Base-by-base conservation (phyloP, 371 early-diverging fungal species). In the Saksenaea oblongispora region DNA sequence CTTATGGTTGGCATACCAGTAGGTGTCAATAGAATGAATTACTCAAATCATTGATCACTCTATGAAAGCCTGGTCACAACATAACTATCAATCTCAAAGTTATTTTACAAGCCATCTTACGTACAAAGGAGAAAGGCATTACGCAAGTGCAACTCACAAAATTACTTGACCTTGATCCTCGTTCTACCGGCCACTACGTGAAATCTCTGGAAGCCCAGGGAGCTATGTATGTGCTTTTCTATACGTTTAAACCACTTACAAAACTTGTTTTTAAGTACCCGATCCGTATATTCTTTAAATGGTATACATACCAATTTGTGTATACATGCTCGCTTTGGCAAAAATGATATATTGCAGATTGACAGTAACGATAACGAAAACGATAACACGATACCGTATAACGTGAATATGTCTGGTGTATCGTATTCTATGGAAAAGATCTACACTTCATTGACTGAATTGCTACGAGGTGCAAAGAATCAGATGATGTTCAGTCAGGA, bases 171-270 rank as follows among this genome's bases (percentile, higher is more conserved):
- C n/a, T 75, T 13, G 80, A 80, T 53, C 27, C 65, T 58, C 66
- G 80, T 17, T 76, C 80, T 1, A 67, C 80, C n/a, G 80, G 80
- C 1, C 77, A 76, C 56, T 76, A 76, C 61, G 69, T 65, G 4
- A 76, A 76, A 58, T 41, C 64, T 3, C 26, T 80, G 36, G 77
- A 74, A 26, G 65, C 75, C n/a, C 67, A 64, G 24, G 75, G 77
- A 1, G 66, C 72, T 9, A 80, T 80, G 72, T 67, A 71, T 22
- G 69, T 11, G 3, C 3, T 22, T 1, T 39, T 0, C 8, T 37
- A 42, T 3, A 47, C 15, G 5, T 41, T 27, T 36, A 63, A 61
- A 66, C 22, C 5, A 1, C 15, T 42, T 35, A 47, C 9, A 5
- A 22, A 5, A 47, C 51, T 18, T 22, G 51, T 31, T 34, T 31